Conservation (phyloP, 176 grass and related monocot species). For the Poa annua region DNA sequence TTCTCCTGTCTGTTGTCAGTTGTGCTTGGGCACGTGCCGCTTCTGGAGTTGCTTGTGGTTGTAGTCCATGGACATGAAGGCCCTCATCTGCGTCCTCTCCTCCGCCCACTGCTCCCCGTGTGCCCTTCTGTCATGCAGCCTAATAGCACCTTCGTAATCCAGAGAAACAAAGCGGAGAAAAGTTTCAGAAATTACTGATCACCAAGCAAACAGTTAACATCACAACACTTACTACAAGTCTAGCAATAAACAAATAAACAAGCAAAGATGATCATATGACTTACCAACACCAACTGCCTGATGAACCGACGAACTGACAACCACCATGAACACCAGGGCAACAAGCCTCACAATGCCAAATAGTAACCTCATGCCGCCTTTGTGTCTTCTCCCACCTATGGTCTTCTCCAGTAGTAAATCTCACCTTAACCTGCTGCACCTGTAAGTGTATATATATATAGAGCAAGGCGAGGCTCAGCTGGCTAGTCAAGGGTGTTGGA, state of each 20-base stretch:
- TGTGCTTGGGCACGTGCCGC: conserved; percentile 56
- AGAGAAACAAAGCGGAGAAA: not conserved
- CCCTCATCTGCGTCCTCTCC: conserved; percentile 54
- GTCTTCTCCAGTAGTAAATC: conserved; percentile 11
- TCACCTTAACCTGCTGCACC: conserved; percentile 29
- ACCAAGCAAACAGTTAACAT: not conserved
- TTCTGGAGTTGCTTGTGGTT: not conserved
- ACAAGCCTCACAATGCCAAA: conserved; percentile 46
- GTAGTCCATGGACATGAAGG: conserved; percentile 63
- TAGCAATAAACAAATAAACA: not conserved
- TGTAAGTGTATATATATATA: conserved; percentile 33
- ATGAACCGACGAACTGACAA: conserved; percentile 54
- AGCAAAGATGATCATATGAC: conserved; percentile 7
- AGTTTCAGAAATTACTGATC: conserved; percentile 19
- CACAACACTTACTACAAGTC: not conserved
- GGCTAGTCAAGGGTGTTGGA: conserved; percentile 44
- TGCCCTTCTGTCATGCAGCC: conserved; percentile 51
- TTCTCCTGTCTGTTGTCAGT: conserved; percentile 31
- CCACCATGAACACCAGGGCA: conserved; percentile 46
- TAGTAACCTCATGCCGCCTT: conserved; percentile 49
- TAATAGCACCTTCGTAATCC: conserved; percentile 53
- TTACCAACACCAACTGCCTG: conserved; percentile 69
- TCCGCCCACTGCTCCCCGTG: conserved; percentile 58
- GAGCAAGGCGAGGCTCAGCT: not conserved
- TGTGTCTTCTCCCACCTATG: not conserved